Percentiles rank a stretch among this genome's conserved stretches.
phyloP scores from a whole-genome alignment of 306 rosid species.

The Carpinus fangiana region DNA sequence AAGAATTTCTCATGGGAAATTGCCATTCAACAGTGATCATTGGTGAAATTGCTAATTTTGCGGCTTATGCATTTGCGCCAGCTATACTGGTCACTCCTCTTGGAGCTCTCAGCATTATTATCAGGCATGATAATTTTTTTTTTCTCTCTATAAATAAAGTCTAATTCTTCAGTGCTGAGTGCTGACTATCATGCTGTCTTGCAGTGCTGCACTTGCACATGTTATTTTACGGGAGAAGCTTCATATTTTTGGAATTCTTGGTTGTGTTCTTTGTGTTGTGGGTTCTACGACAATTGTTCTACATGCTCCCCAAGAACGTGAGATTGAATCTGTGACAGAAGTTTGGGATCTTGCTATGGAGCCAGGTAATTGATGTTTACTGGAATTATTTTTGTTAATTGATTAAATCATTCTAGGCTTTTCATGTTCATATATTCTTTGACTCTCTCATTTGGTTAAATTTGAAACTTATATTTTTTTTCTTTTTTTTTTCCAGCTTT shows the following conservation, averaged over 20 bases:
- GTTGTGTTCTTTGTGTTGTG: constrained; percentile 93
- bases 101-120: constrained; percentile 99
- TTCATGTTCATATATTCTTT: not conserved
- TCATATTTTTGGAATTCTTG: constrained; percentile 94
- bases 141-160: constrained; percentile 15
- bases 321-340: constrained; percentile 83
- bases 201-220: constrained; percentile 99
- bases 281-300: constrained; percentile 96
- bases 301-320: constrained; percentile 96
- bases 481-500: constrained; percentile 63
- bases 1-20: constrained; percentile 29
- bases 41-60: constrained; percentile 98
- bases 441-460: not conserved
- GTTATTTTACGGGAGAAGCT: constrained; percentile 87
- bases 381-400: constrained; percentile 4
- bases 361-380: constrained; percentile 61
- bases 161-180: constrained; percentile 29
- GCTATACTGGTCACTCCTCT: constrained; percentile 98
- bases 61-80: constrained; percentile 98
- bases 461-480: not conserved
- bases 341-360: constrained; percentile 99
- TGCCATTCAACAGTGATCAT: constrained; percentile 81
- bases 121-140: constrained; percentile 64
- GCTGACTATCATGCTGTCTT: constrained; percentile 46
- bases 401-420: constrained; percentile 12